Conservation (phyloP, 2,329 filamentous ascomycete genomes). For the Cercospora zeae-maydis region DNA sequence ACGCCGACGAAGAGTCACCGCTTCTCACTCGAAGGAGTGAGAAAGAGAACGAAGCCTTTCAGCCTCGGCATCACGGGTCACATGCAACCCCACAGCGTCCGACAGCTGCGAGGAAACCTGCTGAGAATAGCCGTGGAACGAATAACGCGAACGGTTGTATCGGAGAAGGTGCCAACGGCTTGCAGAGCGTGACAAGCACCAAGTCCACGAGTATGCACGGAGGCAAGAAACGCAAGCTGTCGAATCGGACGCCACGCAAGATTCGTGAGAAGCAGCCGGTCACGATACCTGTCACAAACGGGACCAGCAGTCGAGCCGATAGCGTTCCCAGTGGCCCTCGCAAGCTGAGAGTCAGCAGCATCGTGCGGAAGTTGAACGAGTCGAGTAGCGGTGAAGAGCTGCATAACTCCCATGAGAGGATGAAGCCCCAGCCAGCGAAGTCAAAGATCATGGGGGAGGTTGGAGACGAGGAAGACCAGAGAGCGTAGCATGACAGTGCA, state of each 20-base stretch:
- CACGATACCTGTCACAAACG: neutral
- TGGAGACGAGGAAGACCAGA: neutral
- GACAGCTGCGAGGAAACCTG: neutral
- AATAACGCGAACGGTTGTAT: neutral
- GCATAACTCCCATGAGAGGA: neutral
- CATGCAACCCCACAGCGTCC: neutral
- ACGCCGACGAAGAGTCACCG: neutral
- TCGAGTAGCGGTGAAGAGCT: conserved; percentile 1
- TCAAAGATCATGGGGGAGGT: neutral
- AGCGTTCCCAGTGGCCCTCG: conserved; percentile 17
- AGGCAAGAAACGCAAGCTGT: conserved; percentile 15
- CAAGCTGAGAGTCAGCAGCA: conserved; percentile 19
- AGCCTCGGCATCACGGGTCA: neutral
- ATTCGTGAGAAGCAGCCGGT: conserved; percentile 8
- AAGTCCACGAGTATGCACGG: neutral
- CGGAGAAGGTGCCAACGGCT: neutral
- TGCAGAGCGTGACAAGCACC: neutral
- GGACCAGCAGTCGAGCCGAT: conserved; percentile 10
- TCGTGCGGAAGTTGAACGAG: conserved; percentile 12
- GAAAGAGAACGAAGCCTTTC: neutral
- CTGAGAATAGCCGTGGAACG: neutral
- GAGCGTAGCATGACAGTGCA: neutral
- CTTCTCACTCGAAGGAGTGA: neutral
- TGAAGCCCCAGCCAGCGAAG: neutral
- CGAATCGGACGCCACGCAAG: conserved; percentile 13